These are phyloP conservation scores for Raphanus sativus DNA, from an alignment of 345 rosid genomes.

Conservation along the genomic window DNA sequence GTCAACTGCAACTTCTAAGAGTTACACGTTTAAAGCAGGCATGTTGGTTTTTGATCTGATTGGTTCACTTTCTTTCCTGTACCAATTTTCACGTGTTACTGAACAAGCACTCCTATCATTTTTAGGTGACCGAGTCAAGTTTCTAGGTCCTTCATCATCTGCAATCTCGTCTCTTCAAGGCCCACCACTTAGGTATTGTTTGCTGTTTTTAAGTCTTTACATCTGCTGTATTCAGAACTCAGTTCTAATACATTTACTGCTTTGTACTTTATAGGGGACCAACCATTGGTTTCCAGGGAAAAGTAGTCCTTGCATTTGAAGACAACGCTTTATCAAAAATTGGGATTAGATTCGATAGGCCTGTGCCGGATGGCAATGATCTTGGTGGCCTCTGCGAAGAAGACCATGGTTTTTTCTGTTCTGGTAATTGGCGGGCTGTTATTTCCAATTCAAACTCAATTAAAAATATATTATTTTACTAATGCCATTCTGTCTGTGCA, in stretches of 20 bases:
- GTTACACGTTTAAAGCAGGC: conserved; percentile 77
- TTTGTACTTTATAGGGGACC: conserved; percentile 65
- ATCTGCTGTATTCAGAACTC: conserved; percentile 8
- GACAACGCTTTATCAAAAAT: conserved; percentile 79
- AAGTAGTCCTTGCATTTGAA: conserved; percentile 89
- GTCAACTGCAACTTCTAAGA: conserved; percentile 91
- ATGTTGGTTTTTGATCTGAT: conserved; percentile 27
- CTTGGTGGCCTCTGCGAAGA: conserved; percentile 94
- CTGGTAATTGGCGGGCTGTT: conserved; percentile 48
- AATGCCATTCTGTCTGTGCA: conserved; percentile 33
- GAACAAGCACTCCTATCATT: conserved; percentile 22
- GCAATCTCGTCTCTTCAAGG: conserved; percentile 54
- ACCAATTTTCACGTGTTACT: conserved; percentile 10
- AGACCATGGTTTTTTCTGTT: conserved; percentile 87
- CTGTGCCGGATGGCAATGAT: conserved; percentile 82
- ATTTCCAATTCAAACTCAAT: background rate
- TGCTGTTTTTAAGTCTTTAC: background rate
- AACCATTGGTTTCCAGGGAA: conserved; percentile 68
- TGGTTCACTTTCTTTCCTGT: conserved; percentile 14
- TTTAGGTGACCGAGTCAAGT: conserved; percentile 91
- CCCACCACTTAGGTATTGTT: conserved; percentile 49
- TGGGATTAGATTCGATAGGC: conserved; percentile 89
- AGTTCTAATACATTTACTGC: background rate
- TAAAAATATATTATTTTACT: conserved; percentile 2
- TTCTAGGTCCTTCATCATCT: conserved; percentile 52